Evolutionary conservation across 2,329 filamentous ascomycete species (phyloP), one percentile per base, ranked within the genome.

Genomic region (Penicillium sp.): DNA sequence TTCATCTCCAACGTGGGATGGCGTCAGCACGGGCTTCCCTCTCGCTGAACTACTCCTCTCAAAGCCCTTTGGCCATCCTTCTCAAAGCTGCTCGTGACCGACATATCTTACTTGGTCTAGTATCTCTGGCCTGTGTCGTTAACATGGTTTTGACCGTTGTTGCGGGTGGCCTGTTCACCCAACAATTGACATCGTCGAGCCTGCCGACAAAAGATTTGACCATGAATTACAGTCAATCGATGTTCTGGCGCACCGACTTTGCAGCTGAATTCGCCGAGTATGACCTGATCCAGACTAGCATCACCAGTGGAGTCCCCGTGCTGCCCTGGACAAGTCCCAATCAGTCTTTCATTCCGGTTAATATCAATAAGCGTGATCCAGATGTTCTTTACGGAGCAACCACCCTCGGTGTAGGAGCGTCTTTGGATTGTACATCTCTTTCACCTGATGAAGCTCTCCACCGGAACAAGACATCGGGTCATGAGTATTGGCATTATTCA

Each of bases 261-360:
- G 61, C 66, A 0, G 63, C 59, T 2, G 62, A 68, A 29, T 68
- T 68, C 24, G 67, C 65, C 2, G 65, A 67, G 40, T 67, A 68
- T 48, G 65, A 68, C 32, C 45, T 68, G 29, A 68, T 68, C 9
- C 65, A 68, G 40, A 66, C 63, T 6, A 68, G 66, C 35, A 66
- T 68, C 32, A 66, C 60, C 13, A 68, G 65, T 25, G 65, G 65
- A 0, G 55, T 66, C 2, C 61, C 65, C 4, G 55, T 66, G 46
- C 50, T 68, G 4, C 49, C 66, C 0, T 68, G 66, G 66, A 68
- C 65, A 1, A 62, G 61, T 23, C 49, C 65, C 7, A 64, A 66
- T 15, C 54, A 62, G 23, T 66, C 66, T 1, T 68, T 68, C 15
- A 49, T 65, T 2, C 66, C 66, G 4, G 42, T 68, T 3, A 44